Conservation (phyloP, 2,329 filamentous ascomycete genomes). For the Aulographum hederae region DNA sequence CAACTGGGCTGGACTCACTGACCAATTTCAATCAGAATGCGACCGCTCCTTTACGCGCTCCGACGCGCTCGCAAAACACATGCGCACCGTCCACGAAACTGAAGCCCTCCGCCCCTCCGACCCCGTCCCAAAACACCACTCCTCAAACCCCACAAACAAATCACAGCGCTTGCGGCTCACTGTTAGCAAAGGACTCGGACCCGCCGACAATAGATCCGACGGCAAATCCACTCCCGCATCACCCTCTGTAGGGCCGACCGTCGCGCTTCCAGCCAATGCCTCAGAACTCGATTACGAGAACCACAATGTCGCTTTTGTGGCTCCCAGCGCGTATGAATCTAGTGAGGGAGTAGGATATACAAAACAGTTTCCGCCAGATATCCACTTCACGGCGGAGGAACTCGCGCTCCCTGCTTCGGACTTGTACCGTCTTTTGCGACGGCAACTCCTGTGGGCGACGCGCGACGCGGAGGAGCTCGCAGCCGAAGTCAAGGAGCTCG, state of each 20-base stretch:
- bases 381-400: constrained; percentile 47
- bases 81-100: constrained; percentile 96
- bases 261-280: not conserved
- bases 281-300: constrained; percentile 24
- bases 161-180: constrained; percentile 26
- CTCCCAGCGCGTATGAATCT: constrained; percentile 35
- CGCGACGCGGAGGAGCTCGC: constrained; percentile 46
- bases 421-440: constrained; percentile 42
- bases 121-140: constrained; percentile 48
- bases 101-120: constrained; percentile 68
- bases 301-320: constrained; percentile 40
- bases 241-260: constrained; percentile 1
- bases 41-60: constrained; percentile 92
- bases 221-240: constrained; percentile 3
- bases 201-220: constrained; percentile 9
- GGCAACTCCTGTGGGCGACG: constrained; percentile 56
- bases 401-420: constrained; percentile 45
- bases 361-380: constrained; percentile 34
- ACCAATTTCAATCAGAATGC: constrained; percentile 46
- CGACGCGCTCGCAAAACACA: constrained; percentile 91
- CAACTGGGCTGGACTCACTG: not conserved
- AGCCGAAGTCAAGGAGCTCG: constrained; percentile 46
- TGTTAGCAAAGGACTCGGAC: constrained; percentile 14
- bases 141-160: constrained; percentile 25
- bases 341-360: constrained; percentile 20